Evolutionary conservation across 148 eudicot species (phyloP).

Genomic region (Nepenthes gracilis): DNA sequence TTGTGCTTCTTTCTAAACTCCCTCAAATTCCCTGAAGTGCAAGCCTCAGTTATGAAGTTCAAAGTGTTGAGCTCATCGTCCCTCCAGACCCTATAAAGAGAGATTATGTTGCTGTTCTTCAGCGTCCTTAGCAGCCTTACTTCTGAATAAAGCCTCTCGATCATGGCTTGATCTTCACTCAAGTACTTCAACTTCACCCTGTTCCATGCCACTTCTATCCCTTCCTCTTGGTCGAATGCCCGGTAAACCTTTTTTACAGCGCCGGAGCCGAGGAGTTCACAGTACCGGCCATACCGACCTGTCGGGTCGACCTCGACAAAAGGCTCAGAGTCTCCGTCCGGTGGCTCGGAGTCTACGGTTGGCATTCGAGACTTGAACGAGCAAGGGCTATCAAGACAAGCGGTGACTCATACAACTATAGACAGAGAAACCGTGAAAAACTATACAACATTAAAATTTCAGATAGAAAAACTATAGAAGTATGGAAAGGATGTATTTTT

Average conservation of each 20-base stretch:
- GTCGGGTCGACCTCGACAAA: constrained; percentile 67
- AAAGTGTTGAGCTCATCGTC: constrained; percentile 36
- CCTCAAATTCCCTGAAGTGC: constrained; percentile 73
- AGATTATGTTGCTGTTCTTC: constrained; percentile 52
- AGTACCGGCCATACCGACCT: constrained; percentile 68
- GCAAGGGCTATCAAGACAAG: no score
- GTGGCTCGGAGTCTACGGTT: constrained; percentile 19
- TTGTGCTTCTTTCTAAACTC: constrained; percentile 69
- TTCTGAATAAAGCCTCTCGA: constrained; percentile 53
- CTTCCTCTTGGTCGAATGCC: constrained; percentile 84
- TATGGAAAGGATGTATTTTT: no score
- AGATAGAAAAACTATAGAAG: no score
- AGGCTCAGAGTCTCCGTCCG: constrained; percentile 38
- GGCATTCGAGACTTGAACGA: constrained; percentile 14
- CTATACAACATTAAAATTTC: no score
- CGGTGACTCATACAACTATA: no score
- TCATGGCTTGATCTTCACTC: constrained; percentile 27
- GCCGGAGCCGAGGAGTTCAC: constrained; percentile 53
- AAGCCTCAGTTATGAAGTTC: constrained; percentile 74
- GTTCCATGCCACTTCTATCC: constrained; percentile 88
- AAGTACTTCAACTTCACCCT: constrained; percentile 57
- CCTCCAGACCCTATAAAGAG: constrained; percentile 41
- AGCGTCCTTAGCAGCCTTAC: constrained; percentile 43
- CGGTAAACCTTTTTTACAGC: constrained; percentile 70
- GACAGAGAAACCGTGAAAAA: no score